Percentiles rank a stretch among this genome's conserved stretches.
Evolutionary conservation across 1,284 basidiomycete genomes (phyloP).

Genomic region (Pseudozyma sp.): DNA sequence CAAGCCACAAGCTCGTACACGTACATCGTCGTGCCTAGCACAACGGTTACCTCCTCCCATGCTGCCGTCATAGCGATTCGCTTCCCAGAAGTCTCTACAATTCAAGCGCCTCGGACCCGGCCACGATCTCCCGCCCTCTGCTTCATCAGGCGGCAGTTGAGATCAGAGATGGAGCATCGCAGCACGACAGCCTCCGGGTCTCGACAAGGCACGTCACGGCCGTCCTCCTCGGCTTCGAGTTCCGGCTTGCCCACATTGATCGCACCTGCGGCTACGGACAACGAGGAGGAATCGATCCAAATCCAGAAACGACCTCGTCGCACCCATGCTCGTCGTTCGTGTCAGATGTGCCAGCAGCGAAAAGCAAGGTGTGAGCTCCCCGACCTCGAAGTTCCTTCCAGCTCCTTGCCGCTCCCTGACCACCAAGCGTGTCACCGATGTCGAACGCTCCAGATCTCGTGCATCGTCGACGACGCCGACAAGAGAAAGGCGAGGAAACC

Average conservation of each 20-base stretch:
- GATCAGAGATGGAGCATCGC: background rate
- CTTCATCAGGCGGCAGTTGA: too few relatives aligned
- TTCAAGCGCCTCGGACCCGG: too few relatives aligned
- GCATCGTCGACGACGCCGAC: slow-evolving; percentile 44
- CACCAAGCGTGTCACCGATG: slow-evolving; percentile 42
- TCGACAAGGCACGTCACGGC: background rate
- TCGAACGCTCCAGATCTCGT: slow-evolving; percentile 41
- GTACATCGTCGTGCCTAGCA: too few relatives aligned
- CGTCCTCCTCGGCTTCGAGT: background rate
- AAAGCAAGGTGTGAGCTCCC: slow-evolving; percentile 47
- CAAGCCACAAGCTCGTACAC: too few relatives aligned
- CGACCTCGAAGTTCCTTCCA: slow-evolving; percentile 37
- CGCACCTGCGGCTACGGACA: slow-evolving; percentile 3
- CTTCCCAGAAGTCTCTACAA: too few relatives aligned
- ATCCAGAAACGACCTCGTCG: slow-evolving; percentile 43
- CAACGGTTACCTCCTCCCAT: too few relatives aligned
- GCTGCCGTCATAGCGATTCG: too few relatives aligned
- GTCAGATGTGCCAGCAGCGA: slow-evolving; percentile 49
- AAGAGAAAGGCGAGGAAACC: slow-evolving; percentile 29
- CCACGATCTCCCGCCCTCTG: too few relatives aligned
- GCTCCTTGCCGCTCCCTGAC: slow-evolving; percentile 32
- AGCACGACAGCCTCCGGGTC: background rate
- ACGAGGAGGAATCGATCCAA: slow-evolving; percentile 12
- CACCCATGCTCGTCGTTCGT: slow-evolving; percentile 46
- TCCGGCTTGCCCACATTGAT: background rate